Evolutionary conservation across 352 stramenopile species (phyloP).

Genomic region (Pythium dissotocum): DNA sequence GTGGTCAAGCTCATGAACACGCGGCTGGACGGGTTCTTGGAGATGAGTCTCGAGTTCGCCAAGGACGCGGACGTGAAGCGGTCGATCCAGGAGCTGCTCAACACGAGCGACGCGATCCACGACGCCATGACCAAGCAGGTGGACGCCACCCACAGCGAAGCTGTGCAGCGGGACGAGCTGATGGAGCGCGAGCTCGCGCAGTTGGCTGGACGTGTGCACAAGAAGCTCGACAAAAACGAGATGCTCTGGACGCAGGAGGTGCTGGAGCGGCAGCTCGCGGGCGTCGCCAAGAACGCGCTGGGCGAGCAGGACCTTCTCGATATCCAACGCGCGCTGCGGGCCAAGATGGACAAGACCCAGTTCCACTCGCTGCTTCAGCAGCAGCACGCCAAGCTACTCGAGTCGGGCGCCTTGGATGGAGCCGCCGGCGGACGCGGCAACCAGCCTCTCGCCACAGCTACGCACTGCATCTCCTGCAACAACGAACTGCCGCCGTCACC

Average conservation of each 20-base stretch:
- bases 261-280: conserved; percentile 62
- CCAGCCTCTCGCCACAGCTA: conserved; percentile 44
- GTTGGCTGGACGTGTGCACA: conserved; percentile 61
- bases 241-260: conserved; percentile 76
- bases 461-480: conserved; percentile 71
- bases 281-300: conserved; percentile 61
- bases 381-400: conserved; percentile 38
- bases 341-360: conserved; percentile 65
- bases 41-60: conserved; percentile 62
- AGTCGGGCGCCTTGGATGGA: conserved; percentile 22
- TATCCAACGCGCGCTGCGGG: conserved; percentile 53
- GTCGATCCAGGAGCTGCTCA: conserved; percentile 63
- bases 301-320: conserved; percentile 63
- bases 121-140: conserved; percentile 51
- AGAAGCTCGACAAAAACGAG: conserved; percentile 78
- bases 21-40: conserved; percentile 62
- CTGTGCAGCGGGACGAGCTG: conserved; percentile 47
- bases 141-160: conserved; percentile 43
- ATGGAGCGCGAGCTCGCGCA: conserved; percentile 64
- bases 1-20: conserved; percentile 67
- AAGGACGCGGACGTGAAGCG: conserved; percentile 79
- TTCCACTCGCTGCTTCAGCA: conserved; percentile 53
- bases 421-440: conserved; percentile 11
- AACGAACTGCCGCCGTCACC: conserved; percentile 60
- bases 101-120: conserved; percentile 41